Base-by-base conservation (phyloP, 1,284 basidiomycete species). In the Microbotryum intermedium region DNA sequence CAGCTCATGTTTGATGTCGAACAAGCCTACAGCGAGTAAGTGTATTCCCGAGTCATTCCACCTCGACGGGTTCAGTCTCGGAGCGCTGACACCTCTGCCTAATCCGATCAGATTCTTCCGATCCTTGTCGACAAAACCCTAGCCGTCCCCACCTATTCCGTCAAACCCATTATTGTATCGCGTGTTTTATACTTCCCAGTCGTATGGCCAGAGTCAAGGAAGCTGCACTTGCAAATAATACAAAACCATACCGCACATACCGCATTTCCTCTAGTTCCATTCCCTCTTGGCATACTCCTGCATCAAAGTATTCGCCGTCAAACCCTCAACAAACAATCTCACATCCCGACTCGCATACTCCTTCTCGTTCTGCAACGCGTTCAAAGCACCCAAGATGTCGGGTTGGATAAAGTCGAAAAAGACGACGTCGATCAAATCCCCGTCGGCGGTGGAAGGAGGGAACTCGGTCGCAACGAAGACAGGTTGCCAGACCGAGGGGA, bases 1-100 rank as follows among this genome's bases (percentile, higher is more conserved):
- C 70, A 97, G 89, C 82, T 97, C 69, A 80, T 92, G 8, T 98
- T 97, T 72, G 95, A 98, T 72, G 88, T 97, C 53, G 94, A 98
- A 70, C 85, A 93, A 69, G 93, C 94, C 0, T 98, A 98, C 73
- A 86, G 88, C 18, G 92, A 95, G 75, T 98, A 92, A 79, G 95
- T 94, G 80, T 80, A 88, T 44, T 90, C 89, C 71, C 74, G 94
- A 25, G 39, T 44, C 25, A 5, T 25, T 11, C 18, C 11, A 18
- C 34, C 34, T 39, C 34, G 13, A 39, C 6, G 34, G 34, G 6
- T 16, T 11, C 6, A 39, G 18, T 39, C 34, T 4, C 34, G 11
- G 34, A 39, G 18, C 34, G 34, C 34, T 39, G 6, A 39, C 18
- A 3, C 18, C 34, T 11, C 28, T 43, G n/a, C n/a, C 34, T 8